Base-by-base conservation (phyloP, 1,284 basidiomycete genomes). In the Malassezia psittaci region DNA sequence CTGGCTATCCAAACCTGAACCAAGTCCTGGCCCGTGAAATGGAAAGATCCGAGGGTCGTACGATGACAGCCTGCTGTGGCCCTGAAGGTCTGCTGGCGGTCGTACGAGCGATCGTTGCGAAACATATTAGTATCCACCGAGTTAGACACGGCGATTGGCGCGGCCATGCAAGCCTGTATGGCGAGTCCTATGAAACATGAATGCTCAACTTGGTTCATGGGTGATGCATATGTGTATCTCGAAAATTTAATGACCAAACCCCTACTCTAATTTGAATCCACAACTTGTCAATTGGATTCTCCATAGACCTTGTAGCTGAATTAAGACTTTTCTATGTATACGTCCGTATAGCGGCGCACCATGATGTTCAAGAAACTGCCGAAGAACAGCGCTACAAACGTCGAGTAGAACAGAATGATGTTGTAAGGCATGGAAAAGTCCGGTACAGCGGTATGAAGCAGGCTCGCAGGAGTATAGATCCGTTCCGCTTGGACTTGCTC, bases 401-500 rank as follows among this genome's bases (percentile, higher is more conserved):
- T 72, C 46, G 61, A 65, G 46, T 65, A 67, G 48, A 72, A 72
- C 50, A 74, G 65, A 53, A 96, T 96, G 60, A 96, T 91, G 76
- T 96, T 99, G 78, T 96, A 98, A 11, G 93, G 91, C 90, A 98
- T 96, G 69, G 87, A 91, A 76, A 98, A 98, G 77, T 98, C 93
- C 0, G 94, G 94, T 8, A 89, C 91, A 8, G 93, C 87, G 21
- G 96, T 80, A 74, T 94, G 88, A 40, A 94, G 83, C 24, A 98
- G 81, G 16, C 90, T 79, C 11, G 85, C 81, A 0, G 83, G 79
- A 1, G 88, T 88, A 75, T 93, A 96, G 52, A 90, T 81, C 1
- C 61, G 49, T 36, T 24, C 29, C 35, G 50, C 39, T 32, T 57
- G 55, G 34, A 43, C 55, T 34, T 24, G 36, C 18, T 48, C 48